Evolutionary conservation across 1,284 basidiomycete species (phyloP).

Genomic region (Boletus albobrunnescens): DNA sequence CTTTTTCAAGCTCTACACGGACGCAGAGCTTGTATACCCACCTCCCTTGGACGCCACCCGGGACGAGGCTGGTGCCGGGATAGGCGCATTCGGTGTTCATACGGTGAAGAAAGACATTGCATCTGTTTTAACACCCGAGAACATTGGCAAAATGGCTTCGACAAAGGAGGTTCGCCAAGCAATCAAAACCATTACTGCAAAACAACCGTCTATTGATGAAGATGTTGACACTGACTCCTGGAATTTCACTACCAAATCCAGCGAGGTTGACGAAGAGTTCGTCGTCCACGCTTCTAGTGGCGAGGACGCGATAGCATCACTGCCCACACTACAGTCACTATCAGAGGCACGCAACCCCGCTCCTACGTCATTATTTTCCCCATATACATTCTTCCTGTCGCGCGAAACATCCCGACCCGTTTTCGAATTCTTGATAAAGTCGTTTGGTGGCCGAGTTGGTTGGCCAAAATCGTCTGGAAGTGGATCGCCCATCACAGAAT

Average conservation of each 20-base stretch:
- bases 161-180: slow-evolving; percentile 70
- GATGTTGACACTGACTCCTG: slow-evolving; percentile 41
- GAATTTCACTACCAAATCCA: slow-evolving; percentile 28
- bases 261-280: slow-evolving; percentile 66
- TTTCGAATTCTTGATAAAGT: slow-evolving; percentile 92
- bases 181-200: slow-evolving; percentile 59
- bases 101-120: slow-evolving; percentile 38
- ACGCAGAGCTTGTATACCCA: slow-evolving; percentile 90
- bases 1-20: slow-evolving; percentile 97
- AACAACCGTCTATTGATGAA: slow-evolving; percentile 29
- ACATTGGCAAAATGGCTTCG: slow-evolving; percentile 57
- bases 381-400: slow-evolving; percentile 93
- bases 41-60: slow-evolving; percentile 84
- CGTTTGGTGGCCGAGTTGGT: slow-evolving; percentile 86
- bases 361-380: slow-evolving; percentile 69
- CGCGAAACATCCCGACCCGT: slow-evolving; percentile 90
- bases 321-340: slow-evolving; percentile 80
- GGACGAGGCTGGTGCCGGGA: slow-evolving; percentile 85
- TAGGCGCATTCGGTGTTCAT: slow-evolving; percentile 87
- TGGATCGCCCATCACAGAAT: slow-evolving; percentile 75
- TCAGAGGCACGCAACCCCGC: slow-evolving; percentile 52
- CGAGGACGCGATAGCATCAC: slow-evolving; percentile 46
- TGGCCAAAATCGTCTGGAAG: slow-evolving; percentile 85
- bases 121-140: slow-evolving; percentile 40
- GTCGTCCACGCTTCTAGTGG: slow-evolving; percentile 62